Evolutionary conservation across 495 filamentous ascomycete species (phyloP), one percentile per base, ranked within the genome.

Genomic region (Margaritispora aquatica): DNA sequence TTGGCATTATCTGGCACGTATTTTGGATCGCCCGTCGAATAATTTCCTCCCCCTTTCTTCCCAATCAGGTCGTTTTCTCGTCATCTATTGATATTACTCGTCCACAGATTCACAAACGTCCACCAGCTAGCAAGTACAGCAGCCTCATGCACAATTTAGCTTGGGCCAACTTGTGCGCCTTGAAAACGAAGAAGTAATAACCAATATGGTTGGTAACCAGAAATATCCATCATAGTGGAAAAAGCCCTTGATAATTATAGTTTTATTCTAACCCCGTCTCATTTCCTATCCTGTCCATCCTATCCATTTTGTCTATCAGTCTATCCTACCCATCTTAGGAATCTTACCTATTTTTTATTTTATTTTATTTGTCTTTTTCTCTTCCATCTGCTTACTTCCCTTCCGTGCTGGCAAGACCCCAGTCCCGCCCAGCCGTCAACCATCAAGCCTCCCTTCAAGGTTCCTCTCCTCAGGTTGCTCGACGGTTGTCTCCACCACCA

Each of bases 321-420:
- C n/a, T n/a, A n/a, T 22, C 49, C 23, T 20, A 22, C 20, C 19
- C n/a, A 24, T 63, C 56, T 57, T 63, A 59, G 57, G 31, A 22
- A 51, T 63, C 55, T 63, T n/a, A n/a, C n/a, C n/a, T n/a, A n/a
- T n/a, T n/a, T n/a, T n/a, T n/a, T n/a, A n/a, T n/a, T n/a, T n/a
- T n/a, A n/a, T n/a, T n/a, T n/a, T n/a, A n/a, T n/a, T n/a, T n/a
- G 49, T 62, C 60, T 63, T 60, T 64, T 57, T 60, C 57, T 50
- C 31, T 64, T 60, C 38, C 49, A 44, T 36, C 58, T 55, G 46
- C 57, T 38, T 53, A 27, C 50, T 55, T 34, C 5, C 29, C 13
- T 34, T 34, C 29, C 5, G 29, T 34, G 29, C 29, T 34, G 29
- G 29, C 29, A 34, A 5, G 5, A 50, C 60, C 60, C 61, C 56